These are phyloP conservation scores for Auricularia auricula-judae DNA, from an alignment of 768 basidiomycete species.

Conservation along the genomic window DNA sequence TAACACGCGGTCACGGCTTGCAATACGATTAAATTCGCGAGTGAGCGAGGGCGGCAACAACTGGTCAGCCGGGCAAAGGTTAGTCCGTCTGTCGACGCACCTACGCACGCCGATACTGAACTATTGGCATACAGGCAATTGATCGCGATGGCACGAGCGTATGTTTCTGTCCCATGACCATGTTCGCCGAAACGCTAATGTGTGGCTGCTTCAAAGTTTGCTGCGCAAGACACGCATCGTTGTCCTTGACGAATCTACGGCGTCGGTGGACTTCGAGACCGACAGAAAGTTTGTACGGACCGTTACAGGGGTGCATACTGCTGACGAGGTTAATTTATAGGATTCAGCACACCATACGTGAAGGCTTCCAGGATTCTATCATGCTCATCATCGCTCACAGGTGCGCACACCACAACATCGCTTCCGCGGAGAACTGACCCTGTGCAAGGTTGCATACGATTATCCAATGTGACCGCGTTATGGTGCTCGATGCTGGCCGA, in stretches of 20 bases:
- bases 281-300: constrained; percentile 32
- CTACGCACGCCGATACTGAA: neutral
- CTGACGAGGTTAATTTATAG: neutral
- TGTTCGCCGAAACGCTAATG: neutral
- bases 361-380: constrained; percentile 58
- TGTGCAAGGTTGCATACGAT: constrained; percentile 14
- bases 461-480: constrained; percentile 27
- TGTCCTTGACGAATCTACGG: constrained; percentile 60
- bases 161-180: neutral
- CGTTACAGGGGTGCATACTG: neutral
- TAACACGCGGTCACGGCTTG: neutral
- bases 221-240: constrained; percentile 54
- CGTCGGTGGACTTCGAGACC: constrained; percentile 50
- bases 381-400: constrained; percentile 81
- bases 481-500: constrained; percentile 46
- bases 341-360: constrained; percentile 65
- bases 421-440: constrained; percentile 1
- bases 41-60: constrained; percentile 25
- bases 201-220: constrained; percentile 12
- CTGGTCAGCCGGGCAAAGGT: constrained; percentile 26
- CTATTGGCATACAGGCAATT: constrained; percentile 14
- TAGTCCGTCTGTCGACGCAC: neutral
- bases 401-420: constrained; percentile 1
- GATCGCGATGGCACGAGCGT: constrained; percentile 13
- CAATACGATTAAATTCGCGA: constrained; percentile 13